phyloP scores from a whole-genome alignment of 164 flowering plant species.

The Sedum album region DNA sequence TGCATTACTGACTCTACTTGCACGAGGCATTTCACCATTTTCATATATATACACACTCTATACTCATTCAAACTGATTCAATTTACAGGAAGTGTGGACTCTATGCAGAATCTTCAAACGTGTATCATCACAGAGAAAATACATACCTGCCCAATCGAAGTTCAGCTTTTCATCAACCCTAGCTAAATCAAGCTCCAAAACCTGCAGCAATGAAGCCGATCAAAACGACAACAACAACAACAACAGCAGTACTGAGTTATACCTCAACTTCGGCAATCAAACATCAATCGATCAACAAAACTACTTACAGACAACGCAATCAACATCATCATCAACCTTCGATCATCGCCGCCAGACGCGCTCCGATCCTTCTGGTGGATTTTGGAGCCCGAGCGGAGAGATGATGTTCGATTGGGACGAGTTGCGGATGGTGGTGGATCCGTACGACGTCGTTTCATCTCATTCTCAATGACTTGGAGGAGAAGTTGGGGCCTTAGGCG shows the following conservation, averaged over 20 bases:
- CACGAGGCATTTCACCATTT: too few species aligned
- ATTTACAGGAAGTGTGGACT: slow-evolving; percentile 4
- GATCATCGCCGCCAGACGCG: neutral
- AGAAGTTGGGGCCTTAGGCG: neutral
- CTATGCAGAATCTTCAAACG: slow-evolving; percentile 6
- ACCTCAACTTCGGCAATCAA: neutral
- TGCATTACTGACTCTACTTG: too few species aligned
- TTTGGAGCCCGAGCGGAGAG: neutral
- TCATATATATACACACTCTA: too few species aligned
- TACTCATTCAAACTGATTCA: neutral
- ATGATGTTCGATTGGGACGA: neutral
- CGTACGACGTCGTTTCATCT: neutral
- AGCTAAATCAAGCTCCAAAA: neutral
- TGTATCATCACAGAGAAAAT: neutral
- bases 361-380: neutral
- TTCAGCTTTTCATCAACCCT: neutral
- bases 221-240: neutral
- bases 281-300: neutral
- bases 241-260: neutral
- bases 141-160: neutral
- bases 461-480: neutral
- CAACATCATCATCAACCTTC: neutral
- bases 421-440: neutral
- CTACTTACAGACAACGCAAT: neutral
- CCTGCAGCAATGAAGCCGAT: neutral